Evolutionary conservation across 257 asterid genomes (phyloP).

Genomic region (Primulina eburnea): DNA sequence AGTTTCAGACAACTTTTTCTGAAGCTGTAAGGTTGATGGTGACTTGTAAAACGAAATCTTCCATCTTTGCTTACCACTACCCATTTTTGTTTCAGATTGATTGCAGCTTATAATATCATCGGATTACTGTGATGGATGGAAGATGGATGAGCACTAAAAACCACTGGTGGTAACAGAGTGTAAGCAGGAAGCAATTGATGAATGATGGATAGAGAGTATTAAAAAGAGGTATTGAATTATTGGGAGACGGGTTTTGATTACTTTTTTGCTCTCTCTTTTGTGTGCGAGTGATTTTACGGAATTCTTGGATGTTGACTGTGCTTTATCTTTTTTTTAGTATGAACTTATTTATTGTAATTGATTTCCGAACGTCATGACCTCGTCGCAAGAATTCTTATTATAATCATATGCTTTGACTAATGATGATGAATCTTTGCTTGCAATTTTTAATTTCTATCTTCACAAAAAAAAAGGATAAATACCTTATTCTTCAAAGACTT

Average conservation of each 20-base stretch:
- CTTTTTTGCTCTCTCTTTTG: background rate
- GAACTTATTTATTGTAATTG: background rate
- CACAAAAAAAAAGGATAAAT: too few relatives aligned
- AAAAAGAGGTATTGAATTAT: background rate
- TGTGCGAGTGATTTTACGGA: constrained; percentile 15
- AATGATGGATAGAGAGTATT: background rate
- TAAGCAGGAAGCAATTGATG: background rate
- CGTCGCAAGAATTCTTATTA: too few relatives aligned
- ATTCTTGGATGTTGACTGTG: background rate
- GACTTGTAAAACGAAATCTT: constrained; percentile 64
- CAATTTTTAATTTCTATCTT: too few relatives aligned
- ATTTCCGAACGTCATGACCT: too few relatives aligned
- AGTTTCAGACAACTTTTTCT: constrained; percentile 24
- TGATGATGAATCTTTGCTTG: background rate
- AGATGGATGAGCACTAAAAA: background rate
- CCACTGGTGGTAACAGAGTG: background rate
- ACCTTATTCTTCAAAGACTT: too few relatives aligned
- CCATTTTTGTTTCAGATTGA: constrained; percentile 27
- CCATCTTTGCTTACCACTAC: constrained; percentile 62
- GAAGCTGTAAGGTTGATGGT: constrained; percentile 24
- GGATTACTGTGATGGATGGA: background rate
- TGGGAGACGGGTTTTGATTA: background rate
- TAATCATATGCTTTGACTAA: too few relatives aligned
- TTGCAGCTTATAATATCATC: background rate
- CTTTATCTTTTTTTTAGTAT: too few relatives aligned